Conservation (phyloP, 176 grass and related monocot genomes). For the Hordeum marinum region DNA sequence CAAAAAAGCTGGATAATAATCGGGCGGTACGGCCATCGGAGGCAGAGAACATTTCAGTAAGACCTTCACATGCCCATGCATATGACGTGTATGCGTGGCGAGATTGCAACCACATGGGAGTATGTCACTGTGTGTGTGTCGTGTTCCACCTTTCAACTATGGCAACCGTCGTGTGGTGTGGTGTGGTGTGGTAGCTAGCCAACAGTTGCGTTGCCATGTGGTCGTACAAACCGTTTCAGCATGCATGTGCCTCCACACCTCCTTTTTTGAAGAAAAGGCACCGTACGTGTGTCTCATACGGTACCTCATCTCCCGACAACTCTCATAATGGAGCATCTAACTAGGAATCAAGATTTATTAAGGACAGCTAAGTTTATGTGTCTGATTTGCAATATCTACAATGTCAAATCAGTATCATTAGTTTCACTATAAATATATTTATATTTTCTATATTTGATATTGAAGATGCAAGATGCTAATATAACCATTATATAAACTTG, state of each 20-base stretch:
- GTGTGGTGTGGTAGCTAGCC: background rate
- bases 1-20: background rate
- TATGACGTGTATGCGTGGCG: background rate
- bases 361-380: background rate
- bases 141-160: too few species aligned
- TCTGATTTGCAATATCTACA: background rate
- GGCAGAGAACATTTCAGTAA: background rate
- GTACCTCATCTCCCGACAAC: background rate
- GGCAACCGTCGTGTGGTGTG: background rate
- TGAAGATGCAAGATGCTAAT: background rate
- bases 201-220: background rate
- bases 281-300: background rate
- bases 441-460: background rate
- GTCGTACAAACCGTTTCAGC: background rate
- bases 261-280: background rate
- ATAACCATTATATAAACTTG: background rate
- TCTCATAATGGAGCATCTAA: background rate
- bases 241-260: background rate
- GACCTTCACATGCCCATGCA: constrained; percentile 23
- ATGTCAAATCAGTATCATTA: background rate
- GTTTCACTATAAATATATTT: background rate
- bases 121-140: too few species aligned
- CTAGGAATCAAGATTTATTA: too few species aligned
- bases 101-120: background rate
- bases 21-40: background rate